Conservation (phyloP, 177 flowering plant species). For the Vitis hybrid region DNA sequence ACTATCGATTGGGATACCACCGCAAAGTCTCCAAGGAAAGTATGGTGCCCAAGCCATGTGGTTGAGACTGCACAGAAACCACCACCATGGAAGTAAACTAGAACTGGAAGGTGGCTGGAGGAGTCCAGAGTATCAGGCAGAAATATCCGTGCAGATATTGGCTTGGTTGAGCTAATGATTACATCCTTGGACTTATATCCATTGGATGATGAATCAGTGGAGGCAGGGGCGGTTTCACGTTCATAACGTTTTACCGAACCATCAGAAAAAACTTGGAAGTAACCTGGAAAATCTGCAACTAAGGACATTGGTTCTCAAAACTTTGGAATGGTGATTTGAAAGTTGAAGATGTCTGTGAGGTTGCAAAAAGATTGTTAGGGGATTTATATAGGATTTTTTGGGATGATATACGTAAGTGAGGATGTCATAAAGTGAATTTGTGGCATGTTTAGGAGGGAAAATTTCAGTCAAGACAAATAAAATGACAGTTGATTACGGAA, state of each 20-base stretch:
- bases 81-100: constrained; percentile 87
- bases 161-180: constrained; percentile 43
- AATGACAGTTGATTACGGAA: too few relatives aligned
- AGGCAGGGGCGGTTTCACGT: constrained; percentile 41
- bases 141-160: constrained; percentile 62
- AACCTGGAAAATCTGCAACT: constrained; percentile 55
- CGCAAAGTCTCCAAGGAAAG: constrained; percentile 58
- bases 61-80: constrained; percentile 90
- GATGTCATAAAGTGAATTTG: constrained; percentile 3
- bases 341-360: too few relatives aligned
- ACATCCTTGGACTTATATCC: constrained; percentile 69
- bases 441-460: too few relatives aligned
- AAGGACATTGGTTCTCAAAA: constrained; percentile 40
- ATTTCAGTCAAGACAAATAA: too few relatives aligned
- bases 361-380: too few relatives aligned
- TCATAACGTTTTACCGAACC: constrained; percentile 60
- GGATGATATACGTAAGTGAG: too few relatives aligned
- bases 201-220: constrained; percentile 19
- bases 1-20: constrained; percentile 41
- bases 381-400: too few relatives aligned
- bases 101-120: constrained; percentile 32
- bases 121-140: constrained; percentile 32
- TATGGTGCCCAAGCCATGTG: constrained; percentile 72
- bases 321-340: too few relatives aligned
- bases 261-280: constrained; percentile 64